These are phyloP conservation scores for Pythium aquatile DNA, from an alignment of 352 stramenopile species.

Conservation along the genomic window DNA sequence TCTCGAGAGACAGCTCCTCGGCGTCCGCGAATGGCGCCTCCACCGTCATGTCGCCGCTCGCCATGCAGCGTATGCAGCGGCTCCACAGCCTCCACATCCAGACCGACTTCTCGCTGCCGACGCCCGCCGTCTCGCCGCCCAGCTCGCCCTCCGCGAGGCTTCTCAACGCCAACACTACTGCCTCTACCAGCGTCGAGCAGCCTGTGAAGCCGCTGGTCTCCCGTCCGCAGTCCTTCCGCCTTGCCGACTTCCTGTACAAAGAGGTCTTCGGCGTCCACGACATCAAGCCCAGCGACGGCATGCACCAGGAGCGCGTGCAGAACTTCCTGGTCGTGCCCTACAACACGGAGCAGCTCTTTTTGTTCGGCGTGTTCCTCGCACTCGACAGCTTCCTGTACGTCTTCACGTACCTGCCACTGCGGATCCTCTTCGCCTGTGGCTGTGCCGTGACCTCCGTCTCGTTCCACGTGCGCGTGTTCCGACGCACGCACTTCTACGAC, in stretches of 20 bases:
- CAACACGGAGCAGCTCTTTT: constrained; percentile 85
- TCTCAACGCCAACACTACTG: constrained; percentile 26
- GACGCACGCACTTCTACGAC: constrained; percentile 90
- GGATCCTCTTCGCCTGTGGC: constrained; percentile 80
- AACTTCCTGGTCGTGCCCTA: constrained; percentile 79
- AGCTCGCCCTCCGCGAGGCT: neutral
- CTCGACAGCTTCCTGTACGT: constrained; percentile 98
- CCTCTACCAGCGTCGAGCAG: constrained; percentile 12
- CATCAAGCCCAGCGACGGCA: constrained; percentile 67
- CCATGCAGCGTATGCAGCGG: constrained; percentile 39
- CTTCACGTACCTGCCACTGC: constrained; percentile 94
- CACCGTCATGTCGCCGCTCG: constrained; percentile 25
- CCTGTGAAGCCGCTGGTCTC: neutral
- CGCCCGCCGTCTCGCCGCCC: neutral
- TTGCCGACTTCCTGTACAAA: constrained; percentile 83
- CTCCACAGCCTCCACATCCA: constrained; percentile 36
- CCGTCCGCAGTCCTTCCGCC: constrained; percentile 37
- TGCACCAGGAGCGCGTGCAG: constrained; percentile 79
- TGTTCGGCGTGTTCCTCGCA: constrained; percentile 94
- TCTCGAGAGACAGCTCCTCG: constrained; percentile 2
- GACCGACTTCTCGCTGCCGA: constrained; percentile 26
- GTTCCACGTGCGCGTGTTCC: constrained; percentile 74
- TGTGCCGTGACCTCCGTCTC: constrained; percentile 69
- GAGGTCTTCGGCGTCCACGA: constrained; percentile 84
- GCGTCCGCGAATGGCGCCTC: neutral